Base-by-base conservation (phyloP, 2,329 filamentous ascomycete genomes). In the Aspergillus hiratsukae region DNA sequence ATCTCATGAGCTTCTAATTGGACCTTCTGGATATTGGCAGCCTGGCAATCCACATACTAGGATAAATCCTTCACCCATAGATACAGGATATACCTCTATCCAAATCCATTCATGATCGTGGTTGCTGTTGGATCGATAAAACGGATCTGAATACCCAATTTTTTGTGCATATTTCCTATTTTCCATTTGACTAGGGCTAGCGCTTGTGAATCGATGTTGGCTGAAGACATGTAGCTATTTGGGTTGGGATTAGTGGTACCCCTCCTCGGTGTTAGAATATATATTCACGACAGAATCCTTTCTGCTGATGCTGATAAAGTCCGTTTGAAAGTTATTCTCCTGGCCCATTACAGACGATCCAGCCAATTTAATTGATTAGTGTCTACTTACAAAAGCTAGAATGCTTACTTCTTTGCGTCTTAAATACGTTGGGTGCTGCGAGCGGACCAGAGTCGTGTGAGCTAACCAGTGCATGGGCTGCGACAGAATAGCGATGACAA, bases 1-100 rank as follows among this genome's bases (percentile, higher is more conserved):
- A 82, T 72, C 74, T 82, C 60, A 80, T 82, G 77, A 82, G 78
- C 64, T 81, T 81, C 59, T 81, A 76, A 59, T 27, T 27, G 29
- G 21, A 14, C 11, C 14, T 7, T 37, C 31, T 37, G 31, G 31
- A 17, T 37, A 37, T 37, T 17, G 14, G 5, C 31, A 37, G 31
- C 31, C 14, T 37, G 14, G 31, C 14, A 17, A 17, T 17, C 31
- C 31, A 37, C 14, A 7, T 3, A 27, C 3, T 3, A 27, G 3
- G 25, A 27, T 27, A 27, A 27, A 27, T 27, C 25, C 25, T 27
- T 27, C 25, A 4, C 25, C 25, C 25, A 4, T 4, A 27, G 14
- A 7, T 7, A 37, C 14, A 17, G 14, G 31, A 37, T 5, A 37
- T 37, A 37, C 31, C 31, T n/a, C n/a, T n/a, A 37, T 5, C 2